These are phyloP conservation scores for Silene uniflora DNA, from an alignment of 148 eudicot genomes.

Conservation along the genomic window DNA sequence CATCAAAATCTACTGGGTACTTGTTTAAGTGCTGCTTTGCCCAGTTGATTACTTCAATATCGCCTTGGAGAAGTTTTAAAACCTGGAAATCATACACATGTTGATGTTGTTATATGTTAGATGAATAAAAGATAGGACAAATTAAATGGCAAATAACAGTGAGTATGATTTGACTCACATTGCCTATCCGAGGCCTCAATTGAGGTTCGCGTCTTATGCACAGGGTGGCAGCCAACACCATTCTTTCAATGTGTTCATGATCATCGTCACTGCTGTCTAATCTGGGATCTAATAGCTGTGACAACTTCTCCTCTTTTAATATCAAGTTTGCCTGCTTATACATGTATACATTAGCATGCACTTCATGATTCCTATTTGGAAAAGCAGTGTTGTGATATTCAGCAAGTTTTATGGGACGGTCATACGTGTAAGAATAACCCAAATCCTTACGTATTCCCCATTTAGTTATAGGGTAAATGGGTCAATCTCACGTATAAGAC, in stretches of 20 bases:
- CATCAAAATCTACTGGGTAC: constrained; percentile 33
- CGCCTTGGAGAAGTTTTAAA: constrained; percentile 79
- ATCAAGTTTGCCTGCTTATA: constrained; percentile 54
- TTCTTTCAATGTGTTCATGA: constrained; percentile 57
- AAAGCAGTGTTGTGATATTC: not conserved
- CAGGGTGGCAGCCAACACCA: constrained; percentile 76
- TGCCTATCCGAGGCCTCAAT: constrained; percentile 67
- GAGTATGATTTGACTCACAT: constrained; percentile 53
- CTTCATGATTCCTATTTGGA: not conserved
- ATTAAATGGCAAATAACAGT: not conserved
- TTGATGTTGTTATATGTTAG: not conserved
- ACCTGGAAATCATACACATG: constrained; percentile 36
- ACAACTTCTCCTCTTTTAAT: constrained; percentile 48
- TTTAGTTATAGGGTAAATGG: not conserved
- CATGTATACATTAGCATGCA: not conserved
- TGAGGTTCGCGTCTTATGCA: constrained; percentile 77
- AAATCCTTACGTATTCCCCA: not conserved
- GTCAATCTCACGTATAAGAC: not conserved
- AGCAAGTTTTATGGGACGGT: not conserved
- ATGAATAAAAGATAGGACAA: not conserved
- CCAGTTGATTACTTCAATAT: constrained; percentile 58
- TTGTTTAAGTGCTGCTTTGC: constrained; percentile 53
- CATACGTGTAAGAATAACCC: not conserved
- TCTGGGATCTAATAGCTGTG: constrained; percentile 50
- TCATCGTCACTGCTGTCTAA: constrained; percentile 41